A percentile compares a stretch with the other conserved stretches of the same genome.
Evolutionary conservation across 2,329 filamentous ascomycete genomes (phyloP).

Genomic region (Hypoxylon sp.): DNA sequence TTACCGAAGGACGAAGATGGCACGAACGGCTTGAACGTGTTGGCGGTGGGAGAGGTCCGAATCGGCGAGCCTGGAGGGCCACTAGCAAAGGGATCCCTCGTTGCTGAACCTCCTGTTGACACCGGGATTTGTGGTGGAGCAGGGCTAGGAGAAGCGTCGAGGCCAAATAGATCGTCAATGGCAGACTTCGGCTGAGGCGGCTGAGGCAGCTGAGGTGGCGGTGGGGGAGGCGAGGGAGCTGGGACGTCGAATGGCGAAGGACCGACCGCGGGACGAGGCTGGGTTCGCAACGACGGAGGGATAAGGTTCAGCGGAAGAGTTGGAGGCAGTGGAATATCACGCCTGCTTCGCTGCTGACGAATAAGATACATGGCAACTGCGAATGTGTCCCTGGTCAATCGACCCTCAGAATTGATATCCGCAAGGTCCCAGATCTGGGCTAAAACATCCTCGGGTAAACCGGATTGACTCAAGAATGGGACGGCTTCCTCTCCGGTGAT

Average conservation of each 20-base stretch:
- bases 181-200: constrained; percentile 80
- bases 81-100: constrained; percentile 72
- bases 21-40: constrained; percentile 87
- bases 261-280: constrained; percentile 63
- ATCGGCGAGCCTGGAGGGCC: constrained; percentile 68
- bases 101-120: constrained; percentile 79
- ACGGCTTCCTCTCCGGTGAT: constrained; percentile 97
- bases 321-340: constrained; percentile 75
- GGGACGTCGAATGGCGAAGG: constrained; percentile 65
- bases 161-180: constrained; percentile 91
- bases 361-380: constrained; percentile 98
- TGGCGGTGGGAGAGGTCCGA: constrained; percentile 60
- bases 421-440: constrained; percentile 98
- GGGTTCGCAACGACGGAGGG: constrained; percentile 84
- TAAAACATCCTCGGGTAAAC: constrained; percentile 86
- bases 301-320: constrained; percentile 84
- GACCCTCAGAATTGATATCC: constrained; percentile 91
- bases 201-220: constrained; percentile 60
- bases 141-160: constrained; percentile 75
- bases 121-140: constrained; percentile 71
- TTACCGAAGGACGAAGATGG: constrained; percentile 94
- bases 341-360: constrained; percentile 83
- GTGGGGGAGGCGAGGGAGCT: constrained; percentile 51
- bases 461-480: constrained; percentile 91
- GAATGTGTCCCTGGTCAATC: constrained; percentile 89